Conservation (phyloP, 345 rosid genomes). For the Microcos paniculata region DNA sequence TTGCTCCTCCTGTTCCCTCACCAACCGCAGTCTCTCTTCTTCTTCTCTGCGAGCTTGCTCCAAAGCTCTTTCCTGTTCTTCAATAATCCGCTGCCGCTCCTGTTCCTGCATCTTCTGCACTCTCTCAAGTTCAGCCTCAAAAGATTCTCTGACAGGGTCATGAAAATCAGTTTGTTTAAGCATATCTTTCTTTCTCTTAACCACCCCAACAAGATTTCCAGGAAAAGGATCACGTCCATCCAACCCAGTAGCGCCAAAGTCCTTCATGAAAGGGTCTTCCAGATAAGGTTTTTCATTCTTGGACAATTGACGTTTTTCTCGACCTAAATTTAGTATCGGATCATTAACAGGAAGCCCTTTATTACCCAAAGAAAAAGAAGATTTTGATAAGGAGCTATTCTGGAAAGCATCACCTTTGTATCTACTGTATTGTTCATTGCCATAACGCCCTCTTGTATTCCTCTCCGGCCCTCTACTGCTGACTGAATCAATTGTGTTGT, state of each 20-base stretch:
- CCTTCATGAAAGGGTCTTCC: slow-evolving; percentile 67
- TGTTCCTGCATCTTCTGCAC: slow-evolving; percentile 97
- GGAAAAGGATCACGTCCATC: slow-evolving; percentile 80
- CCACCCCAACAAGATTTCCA: slow-evolving; percentile 58
- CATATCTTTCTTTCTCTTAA: slow-evolving; percentile 81
- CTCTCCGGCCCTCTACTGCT: slow-evolving; percentile 46
- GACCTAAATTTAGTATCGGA: slow-evolving; percentile 46
- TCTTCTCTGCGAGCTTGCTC: slow-evolving; percentile 87
- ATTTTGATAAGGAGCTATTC: slow-evolving; percentile 38
- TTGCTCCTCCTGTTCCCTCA: slow-evolving; percentile 77
- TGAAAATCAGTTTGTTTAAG: slow-evolving; percentile 73
- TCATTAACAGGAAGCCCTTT: slow-evolving; percentile 47
- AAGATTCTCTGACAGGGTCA: slow-evolving; percentile 94
- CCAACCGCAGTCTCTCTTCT: slow-evolving; percentile 74
- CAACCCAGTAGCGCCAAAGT: slow-evolving; percentile 50
- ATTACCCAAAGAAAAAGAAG: slow-evolving; percentile 47
- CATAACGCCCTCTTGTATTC: slow-evolving; percentile 42
- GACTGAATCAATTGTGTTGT: slow-evolving; percentile 39
- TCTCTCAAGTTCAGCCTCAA: slow-evolving; percentile 98
- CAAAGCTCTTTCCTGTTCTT: slow-evolving; percentile 84
- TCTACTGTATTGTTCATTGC: slow-evolving; percentile 52
- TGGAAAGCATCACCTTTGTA: slow-evolving; percentile 40
- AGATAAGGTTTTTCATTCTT: slow-evolving; percentile 70
- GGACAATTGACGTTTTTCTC: slow-evolving; percentile 57
- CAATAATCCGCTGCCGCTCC: slow-evolving; percentile 66